Conservation (phyloP, 2,329 filamentous ascomycete species). For the Coleophoma crateriformis region DNA sequence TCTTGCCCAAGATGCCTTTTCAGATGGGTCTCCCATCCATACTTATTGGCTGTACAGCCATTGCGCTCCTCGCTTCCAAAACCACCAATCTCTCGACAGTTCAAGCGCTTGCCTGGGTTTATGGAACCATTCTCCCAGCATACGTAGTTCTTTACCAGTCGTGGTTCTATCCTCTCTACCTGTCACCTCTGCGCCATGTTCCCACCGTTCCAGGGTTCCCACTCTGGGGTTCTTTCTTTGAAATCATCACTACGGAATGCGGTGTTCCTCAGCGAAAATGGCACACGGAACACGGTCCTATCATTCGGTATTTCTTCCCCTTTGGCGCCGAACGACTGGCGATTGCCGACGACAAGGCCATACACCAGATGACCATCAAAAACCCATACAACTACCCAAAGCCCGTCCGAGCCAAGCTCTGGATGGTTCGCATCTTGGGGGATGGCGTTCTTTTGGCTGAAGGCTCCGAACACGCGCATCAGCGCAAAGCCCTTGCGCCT, state of each 20-base stretch:
- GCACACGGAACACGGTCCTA: constrained; percentile 34
- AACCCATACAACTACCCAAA: constrained; percentile 67
- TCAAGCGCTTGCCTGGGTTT: constrained; percentile 9
- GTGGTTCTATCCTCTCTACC: constrained; percentile 35
- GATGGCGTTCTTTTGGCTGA: constrained; percentile 75
- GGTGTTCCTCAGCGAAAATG: constrained; percentile 36
- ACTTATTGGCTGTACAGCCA: constrained; percentile 1
- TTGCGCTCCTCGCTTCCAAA: constrained; percentile 13
- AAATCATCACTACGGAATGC: constrained; percentile 34
- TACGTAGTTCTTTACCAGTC: constrained; percentile 29
- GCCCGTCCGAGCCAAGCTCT: constrained; percentile 44
- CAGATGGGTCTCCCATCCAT: background rate
- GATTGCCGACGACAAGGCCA: constrained; percentile 36
- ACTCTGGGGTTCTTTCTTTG: constrained; percentile 37
- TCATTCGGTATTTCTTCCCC: constrained; percentile 40
- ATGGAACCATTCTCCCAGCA: constrained; percentile 15
- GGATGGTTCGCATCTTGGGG: constrained; percentile 60
- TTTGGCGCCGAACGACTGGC: constrained; percentile 37
- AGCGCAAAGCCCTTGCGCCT: constrained; percentile 71
- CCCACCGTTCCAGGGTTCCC: constrained; percentile 36
- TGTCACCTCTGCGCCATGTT: constrained; percentile 35
- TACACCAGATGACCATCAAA: constrained; percentile 36
- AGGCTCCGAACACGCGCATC: constrained; percentile 42
- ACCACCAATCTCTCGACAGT: constrained; percentile 8
- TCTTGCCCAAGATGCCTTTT: background rate